phyloP scores from a whole-genome alignment of 164 flowering plant species.

The Dillenia turbinata region DNA sequence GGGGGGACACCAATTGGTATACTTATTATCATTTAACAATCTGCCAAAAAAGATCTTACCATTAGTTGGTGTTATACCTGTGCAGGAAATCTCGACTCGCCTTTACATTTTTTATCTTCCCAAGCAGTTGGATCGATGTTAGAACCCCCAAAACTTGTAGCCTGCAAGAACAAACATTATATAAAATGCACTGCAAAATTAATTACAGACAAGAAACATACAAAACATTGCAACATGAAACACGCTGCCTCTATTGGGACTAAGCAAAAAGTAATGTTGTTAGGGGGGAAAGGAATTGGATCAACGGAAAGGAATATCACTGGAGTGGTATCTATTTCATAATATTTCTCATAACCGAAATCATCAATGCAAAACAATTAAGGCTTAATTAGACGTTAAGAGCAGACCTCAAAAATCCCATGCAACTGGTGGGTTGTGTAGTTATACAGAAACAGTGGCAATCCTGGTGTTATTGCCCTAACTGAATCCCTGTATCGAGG shows the following conservation, averaged over 20 bases:
- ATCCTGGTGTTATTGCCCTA: slow-evolving; percentile 85
- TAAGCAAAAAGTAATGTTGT: not conserved
- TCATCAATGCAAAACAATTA: not conserved
- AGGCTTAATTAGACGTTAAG: not conserved
- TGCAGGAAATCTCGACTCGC: slow-evolving; percentile 90
- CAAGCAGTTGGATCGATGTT: slow-evolving; percentile 90
- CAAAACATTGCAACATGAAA: not conserved
- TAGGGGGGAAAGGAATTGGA: not conserved
- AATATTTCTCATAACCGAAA: too few species aligned
- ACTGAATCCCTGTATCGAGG: slow-evolving; percentile 93
- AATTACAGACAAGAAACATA: not conserved
- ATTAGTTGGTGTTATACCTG: slow-evolving; percentile 11
- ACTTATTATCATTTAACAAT: too few species aligned
- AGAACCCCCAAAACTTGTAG: slow-evolving; percentile 75
- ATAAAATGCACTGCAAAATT: slow-evolving; percentile 2
- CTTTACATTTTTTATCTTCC: slow-evolving; percentile 89
- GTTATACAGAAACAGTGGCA: slow-evolving; percentile 87
- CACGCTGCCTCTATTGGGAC: too few species aligned
- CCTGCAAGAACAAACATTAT: slow-evolving; percentile 37
- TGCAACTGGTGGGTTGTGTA: slow-evolving; percentile 95
- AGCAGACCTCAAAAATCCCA: slow-evolving; percentile 89
- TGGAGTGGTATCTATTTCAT: not conserved
- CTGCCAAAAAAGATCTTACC: too few species aligned
- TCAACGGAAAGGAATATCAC: not conserved
- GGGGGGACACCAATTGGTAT: not conserved